Percentiles rank a stretch among this genome's conserved stretches.
These are phyloP conservation scores for Lepiota subincarnata DNA, from an alignment of 768 basidiomycete genomes.

Conservation along the genomic window DNA sequence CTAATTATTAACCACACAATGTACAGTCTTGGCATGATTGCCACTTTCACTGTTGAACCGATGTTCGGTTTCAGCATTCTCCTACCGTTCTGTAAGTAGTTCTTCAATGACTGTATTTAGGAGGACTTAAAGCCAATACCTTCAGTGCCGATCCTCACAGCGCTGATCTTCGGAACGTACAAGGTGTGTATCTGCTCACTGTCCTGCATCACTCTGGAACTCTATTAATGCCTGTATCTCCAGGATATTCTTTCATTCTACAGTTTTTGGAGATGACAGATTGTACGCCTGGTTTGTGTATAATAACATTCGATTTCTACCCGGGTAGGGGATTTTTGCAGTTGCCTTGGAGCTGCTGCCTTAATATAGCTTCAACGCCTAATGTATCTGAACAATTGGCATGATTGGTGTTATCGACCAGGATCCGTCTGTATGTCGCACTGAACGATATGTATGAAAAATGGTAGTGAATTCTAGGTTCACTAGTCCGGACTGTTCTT, in stretches of 20 bases:
- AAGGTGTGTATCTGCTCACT: background rate
- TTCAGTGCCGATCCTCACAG: constrained; percentile 1
- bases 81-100: constrained; percentile 1
- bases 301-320: background rate
- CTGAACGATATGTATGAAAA: too few species aligned
- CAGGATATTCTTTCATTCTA: constrained; percentile 11
- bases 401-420: too few species aligned
- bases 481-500: too few species aligned
- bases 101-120: background rate
- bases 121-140: background rate
- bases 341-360: too few species aligned
- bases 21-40: background rate
- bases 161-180: constrained; percentile 9
- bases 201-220: background rate
- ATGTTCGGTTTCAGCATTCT: background rate
- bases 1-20: background rate
- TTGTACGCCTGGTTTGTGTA: background rate
- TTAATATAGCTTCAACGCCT: too few species aligned
- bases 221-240: background rate
- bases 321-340: too few species aligned
- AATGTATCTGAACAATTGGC: too few species aligned
- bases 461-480: too few species aligned
- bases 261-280: constrained; percentile 1
- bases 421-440: too few species aligned
- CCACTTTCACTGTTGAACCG: background rate